phyloP scores from a whole-genome alignment of 2,329 filamentous ascomycete genomes.

The Xylariaceae sp. region DNA sequence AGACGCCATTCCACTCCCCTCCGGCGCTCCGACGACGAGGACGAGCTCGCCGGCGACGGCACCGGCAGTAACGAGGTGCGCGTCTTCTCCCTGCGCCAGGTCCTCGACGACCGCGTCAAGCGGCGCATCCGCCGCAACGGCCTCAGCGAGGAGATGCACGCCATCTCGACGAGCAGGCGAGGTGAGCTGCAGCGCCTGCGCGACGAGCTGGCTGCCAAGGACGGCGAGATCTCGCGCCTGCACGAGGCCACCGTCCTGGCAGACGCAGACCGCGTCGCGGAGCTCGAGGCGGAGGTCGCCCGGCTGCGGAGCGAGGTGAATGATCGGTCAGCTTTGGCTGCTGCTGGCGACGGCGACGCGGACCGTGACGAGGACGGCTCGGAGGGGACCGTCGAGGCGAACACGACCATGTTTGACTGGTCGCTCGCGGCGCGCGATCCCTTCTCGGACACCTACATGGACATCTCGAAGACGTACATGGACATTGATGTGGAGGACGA shows the following conservation, averaged over 20 bases:
- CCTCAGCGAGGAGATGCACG: constrained; percentile 55
- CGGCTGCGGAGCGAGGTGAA: constrained; percentile 27
- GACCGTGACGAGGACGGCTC: not conserved
- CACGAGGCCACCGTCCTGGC: constrained; percentile 40
- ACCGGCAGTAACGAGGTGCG: constrained; percentile 28
- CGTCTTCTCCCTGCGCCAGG: constrained; percentile 48
- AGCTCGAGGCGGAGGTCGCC: constrained; percentile 33
- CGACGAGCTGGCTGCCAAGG: constrained; percentile 43
- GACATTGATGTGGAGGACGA: constrained; percentile 23
- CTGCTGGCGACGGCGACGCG: constrained; percentile 5
- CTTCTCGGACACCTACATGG: constrained; percentile 39
- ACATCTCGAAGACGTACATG: not conserved
- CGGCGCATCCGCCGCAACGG: constrained; percentile 52
- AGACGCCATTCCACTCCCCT: constrained; percentile 43
- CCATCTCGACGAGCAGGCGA: constrained; percentile 33
- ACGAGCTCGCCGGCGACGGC: constrained; percentile 15
- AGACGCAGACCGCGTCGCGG: constrained; percentile 38
- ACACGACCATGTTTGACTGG: constrained; percentile 40
- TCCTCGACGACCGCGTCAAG: constrained; percentile 48
- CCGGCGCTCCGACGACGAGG: constrained; percentile 10
- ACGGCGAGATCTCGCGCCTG: constrained; percentile 49
- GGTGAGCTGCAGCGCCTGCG: constrained; percentile 46
- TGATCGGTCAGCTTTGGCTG: constrained; percentile 5
- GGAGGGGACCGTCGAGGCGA: constrained; percentile 5
- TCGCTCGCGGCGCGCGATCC: constrained; percentile 45